Percentiles rank a stretch among this genome's conserved stretches.
Conservation (phyloP, 495 filamentous ascomycete genomes). For the Aspergillus homomorphus region DNA sequence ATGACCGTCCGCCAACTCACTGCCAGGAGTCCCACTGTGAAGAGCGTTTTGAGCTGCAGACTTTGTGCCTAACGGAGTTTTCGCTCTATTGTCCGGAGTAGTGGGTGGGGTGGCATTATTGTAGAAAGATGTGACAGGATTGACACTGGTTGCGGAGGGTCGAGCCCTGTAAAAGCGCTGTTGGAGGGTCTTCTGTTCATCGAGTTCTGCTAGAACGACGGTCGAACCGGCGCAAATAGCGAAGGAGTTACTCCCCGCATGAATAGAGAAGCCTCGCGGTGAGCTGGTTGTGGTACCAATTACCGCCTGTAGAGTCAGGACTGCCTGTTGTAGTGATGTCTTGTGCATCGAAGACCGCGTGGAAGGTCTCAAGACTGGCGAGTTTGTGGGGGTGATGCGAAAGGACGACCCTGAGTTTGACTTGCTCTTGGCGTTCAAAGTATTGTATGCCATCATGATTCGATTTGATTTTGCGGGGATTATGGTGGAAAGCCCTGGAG, state of each 20-base stretch:
- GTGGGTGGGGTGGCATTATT: conserved; percentile 59
- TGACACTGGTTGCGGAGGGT: conserved; percentile 70
- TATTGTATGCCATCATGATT: conserved; percentile 36
- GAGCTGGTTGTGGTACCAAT: conserved; percentile 85
- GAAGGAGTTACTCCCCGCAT: conserved; percentile 67
- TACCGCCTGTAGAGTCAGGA: conserved; percentile 72
- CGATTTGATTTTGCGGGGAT: conserved; percentile 6
- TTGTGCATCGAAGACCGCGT: conserved; percentile 61
- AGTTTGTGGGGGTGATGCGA: conserved; percentile 78
- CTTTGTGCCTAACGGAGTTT: conserved; percentile 33
- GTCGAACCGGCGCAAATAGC: conserved; percentile 90
- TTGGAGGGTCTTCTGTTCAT: conserved; percentile 63
- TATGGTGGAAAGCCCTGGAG: conserved; percentile 29
- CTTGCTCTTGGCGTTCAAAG: conserved; percentile 38
- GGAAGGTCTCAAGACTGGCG: conserved; percentile 61
- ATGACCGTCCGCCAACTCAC: conserved; percentile 57
- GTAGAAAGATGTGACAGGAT: conserved; percentile 50
- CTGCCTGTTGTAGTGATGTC: conserved; percentile 41
- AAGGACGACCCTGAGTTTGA: conserved; percentile 41
- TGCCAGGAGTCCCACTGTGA: conserved; percentile 36
- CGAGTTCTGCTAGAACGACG: conserved; percentile 82
- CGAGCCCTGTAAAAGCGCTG: conserved; percentile 90
- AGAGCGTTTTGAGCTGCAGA: conserved; percentile 27
- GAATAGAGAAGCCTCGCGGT: conserved; percentile 80
- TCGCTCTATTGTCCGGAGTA: conserved; percentile 42